Evolutionary conservation across 768 basidiomycete genomes (phyloP), one percentile per base, ranked within the genome.

Genomic region (Tylopilus sp.): DNA sequence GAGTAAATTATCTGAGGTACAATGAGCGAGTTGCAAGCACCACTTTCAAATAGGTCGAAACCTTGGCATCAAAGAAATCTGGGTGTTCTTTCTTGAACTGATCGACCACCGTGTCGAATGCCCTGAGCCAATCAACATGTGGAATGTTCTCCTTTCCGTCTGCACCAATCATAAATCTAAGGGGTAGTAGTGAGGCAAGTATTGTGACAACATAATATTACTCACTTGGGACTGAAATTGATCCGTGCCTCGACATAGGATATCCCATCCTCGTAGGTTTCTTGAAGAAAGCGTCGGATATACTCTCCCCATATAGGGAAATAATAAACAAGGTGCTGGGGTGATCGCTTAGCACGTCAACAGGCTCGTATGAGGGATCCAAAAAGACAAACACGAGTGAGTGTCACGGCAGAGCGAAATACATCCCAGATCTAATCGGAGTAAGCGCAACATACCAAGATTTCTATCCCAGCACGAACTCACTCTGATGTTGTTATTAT

Each of bases 401-500:
- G 75, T 0, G 44, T 25, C 57, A 83, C 83, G 0, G 78, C 82
- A 60, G 72, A 80, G 15, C 60, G 57, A 60, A 91, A 91, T 55
- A 88, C 88, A 40, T 79, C 64, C 88, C 88, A 91, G 43, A 91
- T 90, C 87, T 89, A 51, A 31, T 18, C 35, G 6, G 48, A 33
- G 20, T 48, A 31, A 47, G 48, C 7, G 42, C 25, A 18, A 40
- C 39, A n/a, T 40, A 10, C 36, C 31, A 44, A 38, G 15, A 9
- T 31, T 23, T 26, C 8, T 26, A 12, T 35, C 11, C 26, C 18
- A 15, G n/a, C 12, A 9, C 41, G 10, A 20, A 33, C 59, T 10
- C 48, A 81, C 88, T 77, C 87, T 86, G 3, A 74, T 69, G 10
- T 83, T 74, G 5, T 85, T 87, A 47, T 87, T 86, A 54, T 88